Percentiles rank a stretch among this genome's conserved stretches.
Evolutionary conservation across 176 grass and related monocot genomes (phyloP).

Genomic region (Triticum aestivum): DNA sequence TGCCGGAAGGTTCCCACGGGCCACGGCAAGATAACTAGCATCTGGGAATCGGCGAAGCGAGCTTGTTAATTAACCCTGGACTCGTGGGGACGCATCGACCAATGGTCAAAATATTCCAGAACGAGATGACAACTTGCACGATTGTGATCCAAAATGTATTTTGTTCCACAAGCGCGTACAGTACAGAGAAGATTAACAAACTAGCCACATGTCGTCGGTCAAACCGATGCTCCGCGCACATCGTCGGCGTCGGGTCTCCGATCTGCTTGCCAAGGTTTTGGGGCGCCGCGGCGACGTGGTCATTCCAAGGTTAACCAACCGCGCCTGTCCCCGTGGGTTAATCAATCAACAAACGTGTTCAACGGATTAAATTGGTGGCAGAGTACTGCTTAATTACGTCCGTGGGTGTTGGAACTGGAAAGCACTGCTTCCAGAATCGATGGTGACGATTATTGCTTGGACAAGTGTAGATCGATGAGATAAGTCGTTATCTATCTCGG

Average conservation of each 20-base stretch:
- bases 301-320: background rate
- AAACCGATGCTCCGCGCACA: background rate
- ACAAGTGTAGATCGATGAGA: background rate
- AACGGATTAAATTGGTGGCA: background rate
- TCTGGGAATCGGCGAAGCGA: background rate
- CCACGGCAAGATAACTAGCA: background rate
- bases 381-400: background rate
- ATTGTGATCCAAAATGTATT: background rate
- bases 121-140: too few relatives aligned
- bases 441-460: background rate
- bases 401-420: background rate
- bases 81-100: background rate
- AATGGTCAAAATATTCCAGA: background rate
- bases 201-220: background rate
- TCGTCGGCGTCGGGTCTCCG: background rate
- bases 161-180: background rate
- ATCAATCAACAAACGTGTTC: background rate
- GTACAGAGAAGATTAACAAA: background rate
- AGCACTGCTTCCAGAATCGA: background rate
- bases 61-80: background rate
- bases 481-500: background rate
- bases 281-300: background rate
- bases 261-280: background rate
- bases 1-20: constrained; percentile 7
- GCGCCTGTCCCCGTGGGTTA: background rate